Percentiles rank a stretch among this genome's conserved stretches.
phyloP scores from a whole-genome alignment of 202 grass and related monocot genomes.

The Panicum virgatum region DNA sequence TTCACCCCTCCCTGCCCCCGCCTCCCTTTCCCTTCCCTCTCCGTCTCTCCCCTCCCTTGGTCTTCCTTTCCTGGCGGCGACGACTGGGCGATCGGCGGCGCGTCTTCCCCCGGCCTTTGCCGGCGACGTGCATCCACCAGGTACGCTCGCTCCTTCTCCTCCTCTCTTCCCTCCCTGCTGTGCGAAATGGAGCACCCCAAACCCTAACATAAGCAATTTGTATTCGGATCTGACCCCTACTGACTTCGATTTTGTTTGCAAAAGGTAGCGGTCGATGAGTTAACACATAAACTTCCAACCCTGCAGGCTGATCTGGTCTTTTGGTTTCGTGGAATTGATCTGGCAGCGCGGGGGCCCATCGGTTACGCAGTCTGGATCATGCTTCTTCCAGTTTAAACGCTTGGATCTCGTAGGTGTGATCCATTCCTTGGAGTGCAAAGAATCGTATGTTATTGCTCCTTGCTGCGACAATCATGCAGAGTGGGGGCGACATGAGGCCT shows the following conservation, averaged over 20 bases:
- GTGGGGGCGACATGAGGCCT: constrained; percentile 59
- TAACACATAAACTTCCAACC: not conserved
- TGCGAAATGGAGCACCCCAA: not conserved
- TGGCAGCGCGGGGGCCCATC: not conserved
- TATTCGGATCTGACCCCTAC: constrained; percentile 6
- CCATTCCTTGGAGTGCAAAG: not conserved
- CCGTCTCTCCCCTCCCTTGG: not conserved
- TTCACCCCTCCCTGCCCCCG: too few relatives aligned
- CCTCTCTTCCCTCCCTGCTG: not conserved
- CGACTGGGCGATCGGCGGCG: not conserved
- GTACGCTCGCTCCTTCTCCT: not conserved
- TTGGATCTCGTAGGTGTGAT: constrained; percentile 19
- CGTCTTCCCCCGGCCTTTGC: not conserved
- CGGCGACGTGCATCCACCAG: not conserved
- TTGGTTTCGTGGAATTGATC: not conserved
- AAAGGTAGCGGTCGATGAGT: not conserved
- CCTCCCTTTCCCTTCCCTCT: not conserved
- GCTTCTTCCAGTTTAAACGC: not conserved
- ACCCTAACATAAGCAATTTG: not conserved
- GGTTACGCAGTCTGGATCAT: not conserved
- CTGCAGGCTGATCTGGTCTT: constrained; percentile 22
- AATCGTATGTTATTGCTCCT: not conserved
- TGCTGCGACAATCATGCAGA: constrained; percentile 41
- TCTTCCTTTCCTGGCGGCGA: not conserved
- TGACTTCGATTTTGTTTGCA: not conserved